These are phyloP conservation scores for Botrytis medusae DNA, from an alignment of 2,329 filamentous ascomycete genomes.

Conservation along the genomic window DNA sequence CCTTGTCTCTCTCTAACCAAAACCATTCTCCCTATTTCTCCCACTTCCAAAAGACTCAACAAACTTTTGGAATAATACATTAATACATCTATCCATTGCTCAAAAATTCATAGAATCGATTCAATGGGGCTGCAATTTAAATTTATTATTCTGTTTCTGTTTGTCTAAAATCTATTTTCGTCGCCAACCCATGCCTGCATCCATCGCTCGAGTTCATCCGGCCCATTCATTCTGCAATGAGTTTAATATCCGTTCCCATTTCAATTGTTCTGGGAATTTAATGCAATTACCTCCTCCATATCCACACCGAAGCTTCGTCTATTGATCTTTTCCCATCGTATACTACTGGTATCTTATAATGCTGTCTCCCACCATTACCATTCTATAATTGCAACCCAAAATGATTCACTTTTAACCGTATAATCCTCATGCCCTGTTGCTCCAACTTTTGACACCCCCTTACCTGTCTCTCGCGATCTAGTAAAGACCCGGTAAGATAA, in stretches of 20 bases:
- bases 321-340: neutral
- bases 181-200: neutral
- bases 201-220: neutral
- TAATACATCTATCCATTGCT: neutral
- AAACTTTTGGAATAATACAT: neutral
- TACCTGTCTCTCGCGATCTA: neutral
- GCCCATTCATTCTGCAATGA: neutral
- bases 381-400: neutral
- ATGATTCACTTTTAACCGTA: neutral
- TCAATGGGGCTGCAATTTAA: neutral
- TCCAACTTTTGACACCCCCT: neutral
- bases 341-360: neutral
- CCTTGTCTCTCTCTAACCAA: neutral
- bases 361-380: neutral
- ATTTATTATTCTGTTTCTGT: neutral
- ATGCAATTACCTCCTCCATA: neutral
- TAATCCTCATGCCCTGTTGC: neutral
- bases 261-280: neutral
- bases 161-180: neutral
- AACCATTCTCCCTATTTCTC: neutral
- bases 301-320: neutral
- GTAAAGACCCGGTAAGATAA: slow-evolving; percentile 47
- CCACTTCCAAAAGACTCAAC: neutral
- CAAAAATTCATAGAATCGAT: neutral
- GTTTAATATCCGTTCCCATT: neutral